Conservation (phyloP, 2,329 filamentous ascomycete genomes). For the Colletotrichum falcatum region DNA sequence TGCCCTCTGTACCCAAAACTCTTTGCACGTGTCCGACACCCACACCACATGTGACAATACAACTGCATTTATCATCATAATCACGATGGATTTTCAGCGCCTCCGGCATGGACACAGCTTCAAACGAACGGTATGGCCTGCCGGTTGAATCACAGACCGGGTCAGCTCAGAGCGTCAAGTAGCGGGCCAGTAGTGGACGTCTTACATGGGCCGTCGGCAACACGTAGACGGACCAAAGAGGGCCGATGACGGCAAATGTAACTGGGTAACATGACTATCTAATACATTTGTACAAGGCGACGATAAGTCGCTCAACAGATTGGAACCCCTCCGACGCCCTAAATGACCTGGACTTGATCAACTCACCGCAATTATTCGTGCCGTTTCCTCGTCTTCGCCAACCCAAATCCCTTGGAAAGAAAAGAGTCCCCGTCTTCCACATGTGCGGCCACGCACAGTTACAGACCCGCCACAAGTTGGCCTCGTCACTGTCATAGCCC, state of each 20-base stretch:
- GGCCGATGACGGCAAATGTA: not conserved
- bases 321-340: slow-evolving; percentile 34
- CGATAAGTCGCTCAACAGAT: slow-evolving; percentile 18
- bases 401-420: slow-evolving; percentile 30
- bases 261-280: slow-evolving; percentile 19
- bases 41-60: not conserved
- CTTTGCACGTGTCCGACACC: not conserved
- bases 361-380: slow-evolving; percentile 36
- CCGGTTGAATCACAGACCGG: not conserved
- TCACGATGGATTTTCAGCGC: not conserved
- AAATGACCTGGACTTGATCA: slow-evolving; percentile 21
- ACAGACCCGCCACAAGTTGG: not conserved
- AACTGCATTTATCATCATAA: not conserved
- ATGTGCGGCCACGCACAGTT: not conserved
- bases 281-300: slow-evolving; percentile 32
- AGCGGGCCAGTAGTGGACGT: not conserved
- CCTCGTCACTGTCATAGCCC: not conserved
- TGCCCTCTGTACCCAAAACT: not conserved
- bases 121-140: not conserved
- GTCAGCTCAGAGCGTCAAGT: not conserved
- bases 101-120: not conserved
- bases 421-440: slow-evolving; percentile 3
- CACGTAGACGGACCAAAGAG: not conserved
- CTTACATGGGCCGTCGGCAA: not conserved
- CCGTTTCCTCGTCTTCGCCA: slow-evolving; percentile 32